phyloP scores from a whole-genome alignment of 2,329 filamentous ascomycete genomes.

The Aureobasidium sp. region DNA sequence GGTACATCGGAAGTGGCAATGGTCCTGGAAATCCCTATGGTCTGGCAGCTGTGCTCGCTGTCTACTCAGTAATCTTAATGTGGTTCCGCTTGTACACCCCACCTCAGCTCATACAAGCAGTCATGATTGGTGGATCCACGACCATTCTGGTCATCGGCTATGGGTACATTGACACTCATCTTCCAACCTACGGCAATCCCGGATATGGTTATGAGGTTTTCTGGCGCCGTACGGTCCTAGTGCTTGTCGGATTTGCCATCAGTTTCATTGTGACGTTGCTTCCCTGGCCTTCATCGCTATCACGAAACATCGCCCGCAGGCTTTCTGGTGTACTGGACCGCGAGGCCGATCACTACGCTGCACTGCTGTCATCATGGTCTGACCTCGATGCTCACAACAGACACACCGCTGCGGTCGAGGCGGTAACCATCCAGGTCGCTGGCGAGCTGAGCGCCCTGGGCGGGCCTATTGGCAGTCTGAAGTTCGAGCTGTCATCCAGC shows the following conservation, averaged over 20 bases:
- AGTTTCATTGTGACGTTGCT: slow-evolving; percentile 11
- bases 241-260: slow-evolving; percentile 9
- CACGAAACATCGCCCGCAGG: slow-evolving; percentile 34
- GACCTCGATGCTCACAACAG: slow-evolving; percentile 18
- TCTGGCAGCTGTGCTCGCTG: slow-evolving; percentile 37
- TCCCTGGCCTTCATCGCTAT: slow-evolving; percentile 13
- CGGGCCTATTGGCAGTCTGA: slow-evolving; percentile 29
- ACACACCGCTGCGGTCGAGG: slow-evolving; percentile 25
- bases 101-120: background rate
- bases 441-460: slow-evolving; percentile 30
- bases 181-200: slow-evolving; percentile 13
- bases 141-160: slow-evolving; percentile 13
- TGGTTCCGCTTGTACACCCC: slow-evolving; percentile 31
- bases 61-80: slow-evolving; percentile 29
- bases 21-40: slow-evolving; percentile 47
- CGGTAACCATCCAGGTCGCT: slow-evolving; percentile 27
- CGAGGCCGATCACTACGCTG: slow-evolving; percentile 44
- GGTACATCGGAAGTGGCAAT: slow-evolving; percentile 43
- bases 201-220: slow-evolving; percentile 15
- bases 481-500: slow-evolving; percentile 32
- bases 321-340: slow-evolving; percentile 39
- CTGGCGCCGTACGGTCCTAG: slow-evolving; percentile 14
- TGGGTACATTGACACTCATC: slow-evolving; percentile 14
- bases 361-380: slow-evolving; percentile 42
- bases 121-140: slow-evolving; percentile 12